Evolutionary conservation across 2,329 filamentous ascomycete species (phyloP), one percentile per base, ranked within the genome.

Genomic region (Parastagonospora nodorum): DNA sequence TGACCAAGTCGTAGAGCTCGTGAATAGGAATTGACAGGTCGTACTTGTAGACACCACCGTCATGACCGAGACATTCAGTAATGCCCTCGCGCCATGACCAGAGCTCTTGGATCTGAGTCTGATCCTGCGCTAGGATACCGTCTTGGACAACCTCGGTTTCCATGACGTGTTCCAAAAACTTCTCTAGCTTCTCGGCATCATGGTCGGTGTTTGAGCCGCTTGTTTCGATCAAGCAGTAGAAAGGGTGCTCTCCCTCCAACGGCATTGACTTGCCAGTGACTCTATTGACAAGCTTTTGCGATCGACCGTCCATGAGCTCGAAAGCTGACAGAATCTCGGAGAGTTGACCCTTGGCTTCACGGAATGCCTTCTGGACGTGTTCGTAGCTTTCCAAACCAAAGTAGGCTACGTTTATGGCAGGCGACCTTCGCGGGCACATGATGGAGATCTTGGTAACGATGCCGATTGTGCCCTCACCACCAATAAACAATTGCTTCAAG

Each of bases 1-100:
- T 89, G 28, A 99, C 94, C 28, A 99, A 81, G 62, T 84, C 80
- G 77, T 99, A 99, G 66, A 99, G 85, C 61, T 96, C 88, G 10
- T 84, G 76, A 27, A 99, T 82, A 1, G 94, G 94, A 60, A 99
- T 96, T 6, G 94, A 97, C 29, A 99, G 82, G 69, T 99, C 94
- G 74, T 99, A 99, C 78, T 99, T 99, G 83, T 99, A 99, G 8
- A 94, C 92, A 38, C 92, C 94, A 51, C 94, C 95, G 76, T 89
- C 91, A 73, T 97, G 92, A 55, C 90, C 90, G 24, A 95, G 80
- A 39, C 88, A 87, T 77, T 99, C 94, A 0, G 92, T 88, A 62
- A 99, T 90, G 61, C 92, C 91, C 79, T 99, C 94, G 57, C 94
- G 86, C 86, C 92, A 97, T 51, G 84, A 82, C 94, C 94, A 99